A percentile compares a stretch with the other conserved stretches of the same genome.
Evolutionary conservation across 805 yeast genomes (phyloP).

Genomic region (Metschnikowia cubensis): DNA sequence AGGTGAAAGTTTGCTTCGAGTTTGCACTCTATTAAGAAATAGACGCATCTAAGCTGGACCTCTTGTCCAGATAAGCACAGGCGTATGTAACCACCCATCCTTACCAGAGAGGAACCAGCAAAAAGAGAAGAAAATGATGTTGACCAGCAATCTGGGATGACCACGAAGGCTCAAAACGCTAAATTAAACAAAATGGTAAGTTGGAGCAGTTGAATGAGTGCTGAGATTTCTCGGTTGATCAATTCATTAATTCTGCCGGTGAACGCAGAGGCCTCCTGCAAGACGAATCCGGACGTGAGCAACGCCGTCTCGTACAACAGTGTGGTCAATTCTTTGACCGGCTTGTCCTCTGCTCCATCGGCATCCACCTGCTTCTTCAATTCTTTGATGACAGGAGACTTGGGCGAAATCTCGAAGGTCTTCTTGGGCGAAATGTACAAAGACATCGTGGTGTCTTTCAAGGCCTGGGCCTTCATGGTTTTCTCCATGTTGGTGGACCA

Average conservation of each 20-base stretch:
- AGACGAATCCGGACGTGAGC: slow-evolving; percentile 96
- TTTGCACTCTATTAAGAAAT: too few species aligned
- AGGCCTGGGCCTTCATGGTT: slow-evolving; percentile 99
- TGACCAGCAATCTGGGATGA: too few species aligned
- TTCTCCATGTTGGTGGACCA: slow-evolving; percentile 99
- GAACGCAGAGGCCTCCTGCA: slow-evolving; percentile 97
- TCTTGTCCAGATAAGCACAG: too few species aligned
- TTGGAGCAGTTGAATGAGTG: too few species aligned
- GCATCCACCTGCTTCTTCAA: slow-evolving; percentile 94
- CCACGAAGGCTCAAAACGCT: too few species aligned
- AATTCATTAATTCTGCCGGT: slow-evolving; percentile 98
- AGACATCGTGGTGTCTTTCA: slow-evolving; percentile 98
- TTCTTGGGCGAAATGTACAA: slow-evolving; percentile 99
- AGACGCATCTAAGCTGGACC: too few species aligned
- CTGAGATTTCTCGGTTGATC: too few species aligned
- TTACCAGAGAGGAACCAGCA: too few species aligned
- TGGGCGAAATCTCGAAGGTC: slow-evolving; percentile 98
- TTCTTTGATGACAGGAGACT: slow-evolving; percentile 91
- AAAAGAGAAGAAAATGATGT: too few species aligned
- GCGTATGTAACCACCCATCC: too few species aligned
- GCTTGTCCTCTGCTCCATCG: slow-evolving; percentile 97
- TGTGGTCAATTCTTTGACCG: slow-evolving; percentile 95
- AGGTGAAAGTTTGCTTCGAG: too few species aligned
- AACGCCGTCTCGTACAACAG: slow-evolving; percentile 96
- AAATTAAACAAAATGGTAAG: too few species aligned